Evolutionary conservation across 2,329 filamentous ascomycete genomes (phyloP), one percentile per base, ranked within the genome.

Genomic region (Shiraia sp.): DNA sequence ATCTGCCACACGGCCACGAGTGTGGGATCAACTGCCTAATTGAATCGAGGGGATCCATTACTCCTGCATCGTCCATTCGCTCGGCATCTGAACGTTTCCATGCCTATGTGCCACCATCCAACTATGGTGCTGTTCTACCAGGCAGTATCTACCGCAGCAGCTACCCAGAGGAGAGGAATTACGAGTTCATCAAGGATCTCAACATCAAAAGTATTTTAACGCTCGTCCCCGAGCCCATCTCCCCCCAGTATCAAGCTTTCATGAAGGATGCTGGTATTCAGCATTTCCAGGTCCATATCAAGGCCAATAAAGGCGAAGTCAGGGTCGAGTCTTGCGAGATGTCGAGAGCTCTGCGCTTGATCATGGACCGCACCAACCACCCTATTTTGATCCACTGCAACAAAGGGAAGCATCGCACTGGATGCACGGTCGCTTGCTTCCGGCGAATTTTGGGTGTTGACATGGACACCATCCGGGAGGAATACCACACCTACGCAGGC

Each of bases 381-480:
- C 91, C 91, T 0, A 70, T 96, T 9, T 77, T 96, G 27, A 80
- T 96, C 32, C 91, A 96, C 69, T 96, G 91, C 78, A 96, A 96
- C 65, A 91, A 95, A 56, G 91, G 91, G 64, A 93, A 85, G 79
- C 91, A 96, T 64, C 86, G 91, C 43, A 96, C 91, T 13, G 91
- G 91, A 15, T 96, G 90, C 62, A 86, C 93, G n/a, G 80, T 91
- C 34, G 91, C 83, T 13, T 84, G 87, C 42, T 79, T 95, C 49
- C 84, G 90, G 49, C 88, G 87, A 64, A 71, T 88, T 10, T 79
- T 51, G 23, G 63, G 86, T 10, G 88, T 87, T 83, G 73, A 82
- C 13, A 66, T 82, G 1, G 66, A 78, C 1, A 72, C 75, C 12
- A 80, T 88, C 25, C 68, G 93, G 25, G 76, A 81, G 36, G 91